Conservation (phyloP, 139 green algal genomes). For the Coccomyxa sp. region DNA sequence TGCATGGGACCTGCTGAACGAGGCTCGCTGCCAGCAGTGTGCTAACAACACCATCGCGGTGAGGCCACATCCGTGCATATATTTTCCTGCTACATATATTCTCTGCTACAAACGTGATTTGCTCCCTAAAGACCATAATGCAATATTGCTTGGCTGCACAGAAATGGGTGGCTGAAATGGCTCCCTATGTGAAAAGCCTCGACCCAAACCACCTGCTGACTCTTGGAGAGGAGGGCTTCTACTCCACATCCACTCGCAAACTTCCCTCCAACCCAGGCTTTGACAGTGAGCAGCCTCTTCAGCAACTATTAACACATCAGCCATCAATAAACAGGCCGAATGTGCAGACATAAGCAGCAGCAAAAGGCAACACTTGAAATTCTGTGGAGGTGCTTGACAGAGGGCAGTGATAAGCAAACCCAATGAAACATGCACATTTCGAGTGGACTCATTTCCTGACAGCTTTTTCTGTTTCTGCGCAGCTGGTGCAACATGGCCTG, state of each 20-base stretch:
- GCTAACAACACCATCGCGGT: neutral
- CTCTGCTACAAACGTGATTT: too few relatives aligned
- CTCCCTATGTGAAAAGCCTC: slow-evolving; percentile 36
- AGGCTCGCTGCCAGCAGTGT: slow-evolving; percentile 31
- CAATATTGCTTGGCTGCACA: neutral
- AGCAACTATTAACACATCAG: too few relatives aligned
- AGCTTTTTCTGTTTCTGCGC: too few relatives aligned
- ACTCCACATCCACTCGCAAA: neutral
- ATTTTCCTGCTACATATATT: too few relatives aligned
- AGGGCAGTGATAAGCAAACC: too few relatives aligned
- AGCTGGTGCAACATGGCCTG: slow-evolving; percentile 4
- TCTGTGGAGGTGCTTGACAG: too few relatives aligned
- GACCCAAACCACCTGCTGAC: slow-evolving; percentile 42
- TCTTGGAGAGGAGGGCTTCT: slow-evolving; percentile 17
- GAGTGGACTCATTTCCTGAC: too few relatives aligned
- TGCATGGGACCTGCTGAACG: slow-evolving; percentile 57
- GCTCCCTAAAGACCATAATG: too few relatives aligned
- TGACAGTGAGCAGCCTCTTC: neutral
- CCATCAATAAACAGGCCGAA: too few relatives aligned
- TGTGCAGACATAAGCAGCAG: too few relatives aligned
- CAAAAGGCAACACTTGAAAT: too few relatives aligned
- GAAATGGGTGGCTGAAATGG: slow-evolving; percentile 42
- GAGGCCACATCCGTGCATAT: neutral
- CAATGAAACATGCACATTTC: too few relatives aligned
- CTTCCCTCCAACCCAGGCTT: neutral